Conservation (phyloP, 768 basidiomycete genomes). For the Scleroderma citrinum region DNA sequence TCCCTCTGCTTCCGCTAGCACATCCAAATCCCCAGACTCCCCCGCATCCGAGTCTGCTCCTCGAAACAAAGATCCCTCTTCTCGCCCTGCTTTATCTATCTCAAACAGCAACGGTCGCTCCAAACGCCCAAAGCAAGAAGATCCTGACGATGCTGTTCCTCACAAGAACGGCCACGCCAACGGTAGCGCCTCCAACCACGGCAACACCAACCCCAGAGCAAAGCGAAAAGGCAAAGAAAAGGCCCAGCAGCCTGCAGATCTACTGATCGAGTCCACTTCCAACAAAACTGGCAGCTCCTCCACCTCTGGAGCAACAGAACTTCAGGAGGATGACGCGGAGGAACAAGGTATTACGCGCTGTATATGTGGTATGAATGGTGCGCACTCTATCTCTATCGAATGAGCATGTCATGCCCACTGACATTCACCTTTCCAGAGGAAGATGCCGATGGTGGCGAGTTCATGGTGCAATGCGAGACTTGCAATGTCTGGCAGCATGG, state of each 20-base stretch:
- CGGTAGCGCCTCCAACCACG: constrained; percentile 24
- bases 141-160: constrained; percentile 51
- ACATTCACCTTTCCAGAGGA: constrained; percentile 44
- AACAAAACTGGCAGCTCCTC: constrained; percentile 24
- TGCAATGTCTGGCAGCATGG: constrained; percentile 99
- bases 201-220: constrained; percentile 33
- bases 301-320: constrained; percentile 30
- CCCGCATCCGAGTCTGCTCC: constrained; percentile 42
- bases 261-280: constrained; percentile 22
- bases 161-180: constrained; percentile 40
- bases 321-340: constrained; percentile 42
- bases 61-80: constrained; percentile 38
- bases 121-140: constrained; percentile 72
- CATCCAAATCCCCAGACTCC: constrained; percentile 72
- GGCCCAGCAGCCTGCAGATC: constrained; percentile 25
- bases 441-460: constrained; percentile 80
- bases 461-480: constrained; percentile 96
- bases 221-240: constrained; percentile 67
- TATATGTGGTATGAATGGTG: constrained; percentile 78
- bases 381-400: constrained; percentile 22
- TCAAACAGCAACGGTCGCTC: constrained; percentile 36
- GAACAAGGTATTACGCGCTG: constrained; percentile 69
- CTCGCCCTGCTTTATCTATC: constrained; percentile 34
- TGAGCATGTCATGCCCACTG: constrained; percentile 17
- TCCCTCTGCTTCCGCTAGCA: constrained; percentile 59